Evolutionary conservation across 2,329 filamentous ascomycete species (phyloP), one percentile per base, ranked within the genome.

Genomic region (Ilyonectria sp.): DNA sequence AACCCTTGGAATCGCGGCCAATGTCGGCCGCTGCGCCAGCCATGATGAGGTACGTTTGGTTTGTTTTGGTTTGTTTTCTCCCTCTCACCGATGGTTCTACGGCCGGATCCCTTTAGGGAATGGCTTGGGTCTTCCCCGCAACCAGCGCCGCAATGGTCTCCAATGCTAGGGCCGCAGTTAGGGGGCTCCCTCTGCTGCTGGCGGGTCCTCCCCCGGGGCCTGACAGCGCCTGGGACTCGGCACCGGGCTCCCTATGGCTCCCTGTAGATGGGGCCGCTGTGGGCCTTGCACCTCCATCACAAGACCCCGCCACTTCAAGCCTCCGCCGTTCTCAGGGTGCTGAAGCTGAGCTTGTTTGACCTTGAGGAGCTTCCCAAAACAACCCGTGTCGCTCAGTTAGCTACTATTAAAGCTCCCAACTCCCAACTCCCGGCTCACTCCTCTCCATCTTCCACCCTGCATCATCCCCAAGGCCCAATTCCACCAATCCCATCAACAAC

Each of bases 281-380:
- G 50, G 50, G 13, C 50, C 29, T n/a, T 31, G n/a, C 31, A 40
- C 37, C 40, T 43, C 26, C 26, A 26, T 26, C 15, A 8, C 40
- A 43, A 43, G n/a, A n/a, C 40, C 40, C 47, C 11, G 23, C 23
- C 29, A 52, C 26, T 33, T 33, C 7, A n/a, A 33, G 26, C 49
- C 6, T 21, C 26, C n/a, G 49, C 26, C 17, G 17, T 19, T 52
- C 50, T 53, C 50, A 21, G 31, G 49, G 50, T 53, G 50, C 29
- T 31, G 47, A n/a, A 29, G 50, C 29, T 33, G 50, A 53, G 29
- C 50, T 53, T 53, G n/a, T 53, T 53, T 35, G 50, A 31, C 31
- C 49, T 21, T 35, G 49, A 52, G 29, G 50, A 35, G 50, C 50
- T 53, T 53, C 33, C 29, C 50, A n/a, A 53, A 52, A 52, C 49